Conservation (phyloP, 2,329 filamentous ascomycete species). For the Aspergillus aculeatinus region DNA sequence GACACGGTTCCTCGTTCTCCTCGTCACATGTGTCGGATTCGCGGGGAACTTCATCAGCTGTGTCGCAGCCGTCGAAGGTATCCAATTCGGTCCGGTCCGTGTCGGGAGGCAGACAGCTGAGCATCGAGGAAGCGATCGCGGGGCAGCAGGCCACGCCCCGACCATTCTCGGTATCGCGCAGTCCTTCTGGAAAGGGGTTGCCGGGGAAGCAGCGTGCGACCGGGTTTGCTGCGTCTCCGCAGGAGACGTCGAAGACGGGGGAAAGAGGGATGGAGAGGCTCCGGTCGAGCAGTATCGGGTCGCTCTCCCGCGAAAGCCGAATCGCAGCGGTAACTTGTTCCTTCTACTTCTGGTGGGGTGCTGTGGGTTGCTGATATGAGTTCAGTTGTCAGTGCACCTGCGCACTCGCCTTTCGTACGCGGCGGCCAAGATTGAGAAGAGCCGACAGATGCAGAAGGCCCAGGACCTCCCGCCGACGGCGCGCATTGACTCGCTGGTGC, state of each 20-base stretch:
- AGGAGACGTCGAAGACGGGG: slow-evolving; percentile 18
- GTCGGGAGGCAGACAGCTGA: background rate
- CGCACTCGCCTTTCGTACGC: slow-evolving; percentile 85
- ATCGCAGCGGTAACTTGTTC: slow-evolving; percentile 69
- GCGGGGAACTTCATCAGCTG: background rate
- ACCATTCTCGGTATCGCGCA: slow-evolving; percentile 9
- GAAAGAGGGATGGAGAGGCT: slow-evolving; percentile 38
- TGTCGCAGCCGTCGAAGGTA: background rate
- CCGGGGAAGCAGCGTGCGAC: slow-evolving; percentile 75
- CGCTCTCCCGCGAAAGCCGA: slow-evolving; percentile 65
- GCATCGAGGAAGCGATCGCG: background rate
- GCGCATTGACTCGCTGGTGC: slow-evolving; percentile 56
- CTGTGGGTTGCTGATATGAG: slow-evolving; percentile 22
- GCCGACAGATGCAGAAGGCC: slow-evolving; percentile 72
- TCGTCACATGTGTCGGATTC: background rate
- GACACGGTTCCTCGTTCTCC: background rate
- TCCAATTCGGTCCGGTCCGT: background rate
- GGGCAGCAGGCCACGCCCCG: slow-evolving; percentile 1
- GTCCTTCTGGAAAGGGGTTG: slow-evolving; percentile 19
- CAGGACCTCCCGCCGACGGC: slow-evolving; percentile 74
- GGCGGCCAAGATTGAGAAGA: slow-evolving; percentile 88
- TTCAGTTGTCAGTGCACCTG: slow-evolving; percentile 72
- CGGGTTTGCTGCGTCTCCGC: slow-evolving; percentile 64
- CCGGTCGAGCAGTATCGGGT: slow-evolving; percentile 71
- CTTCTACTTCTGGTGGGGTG: background rate